Evolutionary conservation across 2,329 filamentous ascomycete genomes (phyloP).

Genomic region (Macrophomina phaseolina): DNA sequence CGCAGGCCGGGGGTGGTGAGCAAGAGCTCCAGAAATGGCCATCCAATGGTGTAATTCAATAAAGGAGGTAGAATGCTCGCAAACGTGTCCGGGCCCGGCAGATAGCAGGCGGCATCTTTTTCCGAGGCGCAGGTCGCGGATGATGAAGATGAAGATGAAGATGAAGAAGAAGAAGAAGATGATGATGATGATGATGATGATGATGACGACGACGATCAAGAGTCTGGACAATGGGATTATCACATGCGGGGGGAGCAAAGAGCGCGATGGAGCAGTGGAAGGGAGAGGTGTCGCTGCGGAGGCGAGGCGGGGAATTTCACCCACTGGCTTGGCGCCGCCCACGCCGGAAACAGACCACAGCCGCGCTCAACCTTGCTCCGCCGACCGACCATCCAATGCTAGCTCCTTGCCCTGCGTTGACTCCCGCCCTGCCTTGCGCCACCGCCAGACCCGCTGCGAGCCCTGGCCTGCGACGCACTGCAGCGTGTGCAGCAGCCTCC

Average conservation of each 20-base stretch:
- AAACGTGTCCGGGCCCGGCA: neutral
- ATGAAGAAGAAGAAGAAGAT: no score
- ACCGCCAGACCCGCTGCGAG: neutral
- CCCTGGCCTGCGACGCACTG: neutral
- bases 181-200: neutral
- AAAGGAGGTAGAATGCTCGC: neutral
- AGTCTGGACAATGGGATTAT: neutral
- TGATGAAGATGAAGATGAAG: neutral
- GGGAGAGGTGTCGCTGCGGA: neutral
- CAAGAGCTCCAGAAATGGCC: no score
- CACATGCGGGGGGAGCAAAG: neutral
- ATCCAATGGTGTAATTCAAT: no score
- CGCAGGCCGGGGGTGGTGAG: no score
- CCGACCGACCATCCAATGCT: neutral
- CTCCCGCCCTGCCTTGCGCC: constrained; percentile 2
- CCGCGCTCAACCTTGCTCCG: neutral
- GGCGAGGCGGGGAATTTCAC: constrained; percentile 7
- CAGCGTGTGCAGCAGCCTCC: neutral
- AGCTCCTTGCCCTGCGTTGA: neutral
- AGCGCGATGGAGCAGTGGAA: neutral
- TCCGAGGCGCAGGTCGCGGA: neutral
- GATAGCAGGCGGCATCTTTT: neutral
- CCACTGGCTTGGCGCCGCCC: neutral
- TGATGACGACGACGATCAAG: neutral
- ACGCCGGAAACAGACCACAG: constrained; percentile 6